Base-by-base conservation (phyloP, 176 grass and related monocot species). In the Panicum miliaceum region DNA sequence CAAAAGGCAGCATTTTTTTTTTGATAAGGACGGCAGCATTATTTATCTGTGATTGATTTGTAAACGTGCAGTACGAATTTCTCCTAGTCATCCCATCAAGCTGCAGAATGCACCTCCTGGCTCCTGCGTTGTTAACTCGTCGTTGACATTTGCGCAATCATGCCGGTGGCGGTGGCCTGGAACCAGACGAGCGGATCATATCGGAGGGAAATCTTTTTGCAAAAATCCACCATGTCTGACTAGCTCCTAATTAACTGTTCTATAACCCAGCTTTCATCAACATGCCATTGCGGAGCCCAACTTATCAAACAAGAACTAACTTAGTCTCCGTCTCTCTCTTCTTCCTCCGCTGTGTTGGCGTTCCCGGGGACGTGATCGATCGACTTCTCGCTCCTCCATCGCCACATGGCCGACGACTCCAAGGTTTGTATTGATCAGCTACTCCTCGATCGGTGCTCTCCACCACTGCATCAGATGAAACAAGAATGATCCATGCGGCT, bases 91-190 rank as follows among this genome's bases (percentile, higher is more conserved):
- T 50, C 41, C 8, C 71, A 47, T 16, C 51, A 19, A 82, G 65
- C 50, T 38, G 16, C 23, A 68, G 32, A 58, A 20, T 59, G 7
- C 41, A 50, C 7, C 46, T 52, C 77, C 19, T 50, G 43, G 26
- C n/a, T 25, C n/a, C 8, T 25, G 19, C 29, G 18, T 42, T 1
- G 45, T 36, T 12, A 10, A 47, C 45, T 1, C n/a, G 47, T 53
- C 14, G 47, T 81, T 81, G 79, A 81, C 79, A 34, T 56, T 57
- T 12, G 35, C 15, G 48, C 65, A 71, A 82, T 82, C 36, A 82
- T 71, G 45, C n/a, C n/a, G n/a, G n/a, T n/a, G n/a, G n/a, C 19
- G 0, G 18, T 15, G 16, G 7, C 78, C 59, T 56, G 71, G 60
- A 68, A 68, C 48, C 78, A 75, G 47, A 54, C 13, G 8, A 51